Conservation (phyloP, 768 basidiomycete genomes). For the Hirschioporus abietinus region DNA sequence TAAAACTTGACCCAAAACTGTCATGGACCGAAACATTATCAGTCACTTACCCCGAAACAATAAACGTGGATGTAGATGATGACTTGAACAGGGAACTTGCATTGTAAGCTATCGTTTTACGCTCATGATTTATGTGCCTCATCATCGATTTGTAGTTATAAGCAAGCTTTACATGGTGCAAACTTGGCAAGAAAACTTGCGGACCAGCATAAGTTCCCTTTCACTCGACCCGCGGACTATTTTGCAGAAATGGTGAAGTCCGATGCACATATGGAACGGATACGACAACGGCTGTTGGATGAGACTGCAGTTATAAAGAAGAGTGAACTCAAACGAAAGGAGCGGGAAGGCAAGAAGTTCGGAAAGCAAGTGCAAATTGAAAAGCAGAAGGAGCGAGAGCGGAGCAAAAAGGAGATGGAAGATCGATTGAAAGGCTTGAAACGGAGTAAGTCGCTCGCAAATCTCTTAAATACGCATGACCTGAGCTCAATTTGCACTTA, state of each 20-base stretch:
- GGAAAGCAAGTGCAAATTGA: conserved; percentile 97
- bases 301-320: conserved; percentile 86
- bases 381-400: conserved; percentile 86
- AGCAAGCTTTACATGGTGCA: conserved; percentile 87
- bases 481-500: conserved; percentile 24
- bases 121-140: not conserved
- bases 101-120: conserved; percentile 56
- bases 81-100: conserved; percentile 94
- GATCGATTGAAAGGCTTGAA: conserved; percentile 84
- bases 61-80: conserved; percentile 75
- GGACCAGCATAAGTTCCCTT: conserved; percentile 72
- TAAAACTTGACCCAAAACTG: conserved; percentile 66
- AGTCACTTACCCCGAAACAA: conserved; percentile 64
- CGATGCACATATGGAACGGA: conserved; percentile 96
- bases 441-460: conserved; percentile 57
- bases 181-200: conserved; percentile 72
- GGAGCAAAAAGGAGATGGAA: conserved; percentile 87
- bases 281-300: conserved; percentile 84
- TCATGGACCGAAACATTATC: conserved; percentile 84
- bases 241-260: conserved; percentile 99
- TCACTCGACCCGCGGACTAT: conserved; percentile 89
- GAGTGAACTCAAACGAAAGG: conserved; percentile 84
- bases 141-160: conserved; percentile 59
- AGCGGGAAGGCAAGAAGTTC: conserved; percentile 95
- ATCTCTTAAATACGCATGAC: not conserved